Percentiles rank a stretch among this genome's conserved stretches.
Evolutionary conservation across 352 stramenopile genomes (phyloP).

Genomic region (Globisporangium parvum): DNA sequence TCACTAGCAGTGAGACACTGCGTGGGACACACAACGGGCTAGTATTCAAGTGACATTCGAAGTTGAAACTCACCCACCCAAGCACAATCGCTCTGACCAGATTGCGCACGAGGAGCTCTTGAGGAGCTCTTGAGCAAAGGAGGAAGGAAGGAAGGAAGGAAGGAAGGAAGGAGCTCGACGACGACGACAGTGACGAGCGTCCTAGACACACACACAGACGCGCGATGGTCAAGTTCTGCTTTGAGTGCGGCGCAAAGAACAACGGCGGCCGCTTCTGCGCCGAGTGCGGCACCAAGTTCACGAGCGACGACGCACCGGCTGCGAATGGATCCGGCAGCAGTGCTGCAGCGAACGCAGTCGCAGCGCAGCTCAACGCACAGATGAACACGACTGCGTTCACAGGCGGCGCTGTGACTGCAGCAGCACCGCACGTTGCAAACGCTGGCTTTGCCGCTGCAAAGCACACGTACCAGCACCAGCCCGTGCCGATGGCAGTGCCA

Average conservation of each 20-base stretch:
- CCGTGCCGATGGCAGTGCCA: slow-evolving; percentile 13
- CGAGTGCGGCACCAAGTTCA: slow-evolving; percentile 49
- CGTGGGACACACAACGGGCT: too few species aligned
- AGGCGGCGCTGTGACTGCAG: neutral
- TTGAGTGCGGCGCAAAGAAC: slow-evolving; percentile 46
- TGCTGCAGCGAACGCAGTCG: slow-evolving; percentile 12
- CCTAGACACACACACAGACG: too few species aligned
- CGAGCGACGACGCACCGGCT: slow-evolving; percentile 10
- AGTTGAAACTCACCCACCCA: too few species aligned
- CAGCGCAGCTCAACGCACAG: slow-evolving; percentile 10
- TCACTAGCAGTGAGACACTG: too few species aligned
- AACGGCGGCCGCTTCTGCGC: slow-evolving; percentile 57
- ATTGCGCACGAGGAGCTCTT: too few species aligned
- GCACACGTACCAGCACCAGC: neutral
- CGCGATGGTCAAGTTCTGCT: slow-evolving; percentile 61
- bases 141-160: too few species aligned
- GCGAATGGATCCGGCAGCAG: neutral
- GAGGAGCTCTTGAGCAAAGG: too few species aligned
- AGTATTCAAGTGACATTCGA: too few species aligned
- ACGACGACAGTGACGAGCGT: too few species aligned
- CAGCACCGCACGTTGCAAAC: slow-evolving; percentile 8
- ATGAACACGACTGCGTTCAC: slow-evolving; percentile 13
- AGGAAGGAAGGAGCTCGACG: too few species aligned
- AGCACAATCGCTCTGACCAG: too few species aligned
- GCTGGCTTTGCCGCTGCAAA: slow-evolving; percentile 3